A percentile compares a stretch with the other conserved stretches of the same genome.
phyloP scores from a whole-genome alignment of 306 rosid species.

The Sicyos edulis region DNA sequence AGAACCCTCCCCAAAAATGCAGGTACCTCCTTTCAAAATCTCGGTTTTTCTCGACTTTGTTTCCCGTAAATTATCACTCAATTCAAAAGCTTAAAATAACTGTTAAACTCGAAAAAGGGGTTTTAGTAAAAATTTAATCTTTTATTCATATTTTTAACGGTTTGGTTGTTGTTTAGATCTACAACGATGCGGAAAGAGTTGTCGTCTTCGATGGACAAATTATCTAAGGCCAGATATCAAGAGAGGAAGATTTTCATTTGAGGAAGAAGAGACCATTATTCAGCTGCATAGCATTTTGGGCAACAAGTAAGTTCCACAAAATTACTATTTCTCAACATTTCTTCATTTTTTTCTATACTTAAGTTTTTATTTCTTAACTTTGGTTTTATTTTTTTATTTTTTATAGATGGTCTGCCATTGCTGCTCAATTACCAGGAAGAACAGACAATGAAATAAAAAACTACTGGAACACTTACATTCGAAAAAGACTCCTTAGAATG shows the following conservation, averaged over 20 bases:
- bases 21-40: background rate
- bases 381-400: no score
- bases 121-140: background rate
- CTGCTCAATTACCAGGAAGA: no score
- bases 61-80: no score
- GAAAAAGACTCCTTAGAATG: slow-evolving; percentile 21
- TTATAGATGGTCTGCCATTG: slow-evolving; percentile 22
- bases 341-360: no score
- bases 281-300: slow-evolving; percentile 21
- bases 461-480: slow-evolving; percentile 20
- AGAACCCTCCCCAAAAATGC: slow-evolving; percentile 26
- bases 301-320: slow-evolving; percentile 9
- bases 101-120: no score
- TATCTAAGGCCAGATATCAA: slow-evolving; percentile 21
- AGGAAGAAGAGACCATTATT: slow-evolving; percentile 23
- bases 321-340: background rate
- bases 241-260: slow-evolving; percentile 23
- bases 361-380: no score
- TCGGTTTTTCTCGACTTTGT: no score
- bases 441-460: slow-evolving; percentile 23
- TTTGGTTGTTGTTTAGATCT: background rate
- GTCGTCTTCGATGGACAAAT: slow-evolving; percentile 25
- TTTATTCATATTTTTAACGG: background rate
- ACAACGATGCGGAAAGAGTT: slow-evolving; percentile 23
- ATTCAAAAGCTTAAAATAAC: no score